These are phyloP conservation scores for Pyricularia grisea DNA, from an alignment of 2,329 filamentous ascomycete genomes.

Conservation along the genomic window DNA sequence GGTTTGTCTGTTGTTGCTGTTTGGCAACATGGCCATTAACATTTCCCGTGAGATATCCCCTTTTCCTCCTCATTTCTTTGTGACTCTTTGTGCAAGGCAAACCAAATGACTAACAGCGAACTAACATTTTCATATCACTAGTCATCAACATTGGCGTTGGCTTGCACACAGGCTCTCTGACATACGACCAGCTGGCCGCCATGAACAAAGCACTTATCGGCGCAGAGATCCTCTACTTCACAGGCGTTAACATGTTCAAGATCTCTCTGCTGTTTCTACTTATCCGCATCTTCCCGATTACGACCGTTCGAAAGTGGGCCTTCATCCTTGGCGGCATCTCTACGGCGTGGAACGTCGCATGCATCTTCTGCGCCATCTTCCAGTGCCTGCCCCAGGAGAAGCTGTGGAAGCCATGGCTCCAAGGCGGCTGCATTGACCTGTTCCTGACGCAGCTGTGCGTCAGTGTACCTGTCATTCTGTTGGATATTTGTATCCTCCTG, in stretches of 20 bases:
- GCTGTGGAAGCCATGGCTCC: conserved; percentile 22
- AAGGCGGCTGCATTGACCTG: conserved; percentile 28
- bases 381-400: conserved; percentile 29
- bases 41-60: not conserved
- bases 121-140: not conserved
- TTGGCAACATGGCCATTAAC: not conserved
- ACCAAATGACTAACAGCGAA: not conserved
- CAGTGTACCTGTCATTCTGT: conserved; percentile 28
- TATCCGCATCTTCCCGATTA: conserved; percentile 15
- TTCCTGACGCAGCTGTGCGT: conserved; percentile 32
- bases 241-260: conserved; percentile 4
- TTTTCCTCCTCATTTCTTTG: not conserved
- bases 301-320: conserved; percentile 10
- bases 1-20: conserved; percentile 2
- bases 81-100: not conserved
- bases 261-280: conserved; percentile 14
- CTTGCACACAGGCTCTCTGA: not conserved
- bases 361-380: conserved; percentile 15
- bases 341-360: conserved; percentile 14
- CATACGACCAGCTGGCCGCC: not conserved
- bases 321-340: conserved; percentile 8
- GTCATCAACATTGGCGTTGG: not conserved
- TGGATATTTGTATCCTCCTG: conserved; percentile 24
- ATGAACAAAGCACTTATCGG: conserved; percentile 4
- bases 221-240: conserved; percentile 9